Base-by-base conservation (phyloP, 2,329 filamentous ascomycete species). In the Xylaria hypoxylon region DNA sequence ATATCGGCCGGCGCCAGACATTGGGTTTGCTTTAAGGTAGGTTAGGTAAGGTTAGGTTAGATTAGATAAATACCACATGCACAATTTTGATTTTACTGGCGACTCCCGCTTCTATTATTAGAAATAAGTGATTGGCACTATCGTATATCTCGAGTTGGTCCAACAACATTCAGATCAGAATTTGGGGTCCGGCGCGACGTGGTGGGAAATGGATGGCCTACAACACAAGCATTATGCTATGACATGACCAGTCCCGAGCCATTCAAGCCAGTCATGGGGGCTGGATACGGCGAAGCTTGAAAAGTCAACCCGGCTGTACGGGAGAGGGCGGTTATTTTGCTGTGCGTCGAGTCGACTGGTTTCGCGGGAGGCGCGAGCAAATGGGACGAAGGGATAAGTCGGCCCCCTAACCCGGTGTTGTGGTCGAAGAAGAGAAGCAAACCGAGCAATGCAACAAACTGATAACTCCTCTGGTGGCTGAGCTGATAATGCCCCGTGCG, bases 131-230 rank as follows among this genome's bases (percentile, higher is more conserved):
- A 42, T 24, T 55, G 15, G 13, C 19, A 11, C 28, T n/a, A 35
- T 31, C 5, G n/a, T 50, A 22, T 62, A 10, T 26, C 26, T 40
- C 24, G 13, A n/a, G 19, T 24, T 33, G 13, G 19, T 22, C 42
- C 33, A 48, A 35, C 35, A n/a, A 42, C 13, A 33, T 15, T 40
- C 26, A 45, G 35, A 56, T 17, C 19, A 5, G 47, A 15, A 35
- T 26, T 56, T n/a, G n/a, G 28, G 44, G 38, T 40, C 19, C 22
- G 38, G 24, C 38, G 60, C 56, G 35, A 63, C 26, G 60, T 59
- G 59, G 48, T 56, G 28, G 51, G 42, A 58, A 57, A 24, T 57
- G 64, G 55, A 40, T 59, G 60, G 60, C 31, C 51, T 50, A 45
- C 40, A 19, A 55, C 42, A 50, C 53, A 22, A 52, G 33, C 44